Evolutionary conservation across 2,329 filamentous ascomycete genomes (phyloP), one percentile per base, ranked within the genome.

Genomic region (Chrysoporthe deuterocubensis): DNA sequence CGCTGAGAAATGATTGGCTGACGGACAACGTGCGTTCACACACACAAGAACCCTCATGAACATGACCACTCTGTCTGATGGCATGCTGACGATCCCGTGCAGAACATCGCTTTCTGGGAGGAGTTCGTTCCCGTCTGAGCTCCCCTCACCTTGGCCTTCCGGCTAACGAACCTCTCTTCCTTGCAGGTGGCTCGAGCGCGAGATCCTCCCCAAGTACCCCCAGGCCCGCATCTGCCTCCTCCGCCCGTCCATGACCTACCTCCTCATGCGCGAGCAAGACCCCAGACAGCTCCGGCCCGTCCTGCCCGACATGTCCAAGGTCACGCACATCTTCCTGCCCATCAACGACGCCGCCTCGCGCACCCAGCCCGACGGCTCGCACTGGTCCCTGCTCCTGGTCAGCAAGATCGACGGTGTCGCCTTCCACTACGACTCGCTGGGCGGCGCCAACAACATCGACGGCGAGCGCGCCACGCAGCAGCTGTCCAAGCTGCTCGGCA

Each of bases 31-130:
- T 94, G 83, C 72, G 87, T 81, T 54, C n/a, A 18, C 52, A 52
- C 7, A 21, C 18, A 16, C 32, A 7, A 57, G 8, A 18, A 57
- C 16, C 70, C 69, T 13, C n/a, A 32, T 52, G 50, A 21, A 54
- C 26, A 34, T 21, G 42, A 60, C 52, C 67, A 46, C 7, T 43
- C 26, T 4, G 21, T 62, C 44, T 46, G 14, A 7, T 11, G 54
- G 16, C 54, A 21, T 62, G 44, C 74, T 77, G 71, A 76, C 71
- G 40, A 73, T 72, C 65, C 62, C 40, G 16, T 34, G 37, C 73
- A 95, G 92, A 94, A 94, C 74, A 98, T 99, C 72, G 91, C 93
- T 62, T 98, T 99, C 78, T 99, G 96, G 95, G 92, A 98, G 85
- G 95, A 98, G 86, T 97, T 89, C 74, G 82, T 79, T 50, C 54